Evolutionary conservation across 1,284 basidiomycete species (phyloP).

Genomic region (Tremellales sp.): DNA sequence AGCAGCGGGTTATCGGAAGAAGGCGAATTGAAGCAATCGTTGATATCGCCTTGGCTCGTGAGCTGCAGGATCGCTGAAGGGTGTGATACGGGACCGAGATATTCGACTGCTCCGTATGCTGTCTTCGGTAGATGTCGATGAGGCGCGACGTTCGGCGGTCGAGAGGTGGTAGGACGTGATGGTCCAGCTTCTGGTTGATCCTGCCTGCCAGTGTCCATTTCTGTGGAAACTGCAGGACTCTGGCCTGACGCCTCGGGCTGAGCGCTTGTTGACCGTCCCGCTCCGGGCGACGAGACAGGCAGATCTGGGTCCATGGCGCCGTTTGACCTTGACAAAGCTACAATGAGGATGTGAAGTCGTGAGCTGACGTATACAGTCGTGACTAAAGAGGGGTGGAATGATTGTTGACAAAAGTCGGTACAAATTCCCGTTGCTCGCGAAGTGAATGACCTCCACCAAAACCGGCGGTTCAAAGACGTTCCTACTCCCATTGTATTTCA

Average conservation of each 20-base stretch:
- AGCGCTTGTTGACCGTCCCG: too few species aligned
- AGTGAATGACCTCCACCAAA: not conserved
- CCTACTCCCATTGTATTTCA: slow-evolving; percentile 2
- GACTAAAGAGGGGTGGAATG: not conserved
- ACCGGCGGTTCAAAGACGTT: not conserved
- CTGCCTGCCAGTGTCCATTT: too few species aligned
- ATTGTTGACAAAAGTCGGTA: not conserved
- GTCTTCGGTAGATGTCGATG: slow-evolving; percentile 57
- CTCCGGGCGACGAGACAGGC: too few species aligned
- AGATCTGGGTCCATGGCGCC: too few species aligned
- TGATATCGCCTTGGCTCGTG: slow-evolving; percentile 65
- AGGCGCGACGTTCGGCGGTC: slow-evolving; percentile 40
- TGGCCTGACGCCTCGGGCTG: too few species aligned
- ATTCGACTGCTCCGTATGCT: slow-evolving; percentile 76
- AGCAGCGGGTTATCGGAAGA: slow-evolving; percentile 55
- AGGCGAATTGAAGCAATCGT: slow-evolving; percentile 59
- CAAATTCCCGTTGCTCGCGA: not conserved
- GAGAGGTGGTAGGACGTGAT: slow-evolving; percentile 3
- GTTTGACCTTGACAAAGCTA: too few species aligned
- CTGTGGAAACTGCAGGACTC: too few species aligned
- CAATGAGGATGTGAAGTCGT: too few species aligned
- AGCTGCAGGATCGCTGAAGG: slow-evolving; percentile 59
- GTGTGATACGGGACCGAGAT: slow-evolving; percentile 74
- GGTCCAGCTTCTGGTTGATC: not conserved
- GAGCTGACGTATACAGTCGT: not conserved